A percentile compares a stretch with the other conserved stretches of the same genome.
phyloP scores from a whole-genome alignment of 1,139 yeast genomes.

The Yarrowia galli region DNA sequence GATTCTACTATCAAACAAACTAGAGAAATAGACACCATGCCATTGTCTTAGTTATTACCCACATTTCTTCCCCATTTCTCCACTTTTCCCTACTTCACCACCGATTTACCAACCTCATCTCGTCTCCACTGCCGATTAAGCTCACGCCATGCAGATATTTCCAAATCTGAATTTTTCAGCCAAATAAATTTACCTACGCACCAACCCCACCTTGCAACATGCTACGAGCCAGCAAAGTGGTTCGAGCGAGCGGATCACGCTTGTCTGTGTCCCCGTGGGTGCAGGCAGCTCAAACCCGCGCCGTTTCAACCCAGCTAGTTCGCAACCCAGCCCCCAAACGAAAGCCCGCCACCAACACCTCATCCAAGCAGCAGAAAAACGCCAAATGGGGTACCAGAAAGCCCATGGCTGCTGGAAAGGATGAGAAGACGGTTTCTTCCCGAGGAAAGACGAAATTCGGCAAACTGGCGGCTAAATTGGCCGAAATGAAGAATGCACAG shows the following conservation, averaged over 20 bases:
- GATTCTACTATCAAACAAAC: no score
- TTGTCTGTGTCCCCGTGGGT: background rate
- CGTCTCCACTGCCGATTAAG: background rate
- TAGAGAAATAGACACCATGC: no score
- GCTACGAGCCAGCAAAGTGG: slow-evolving; percentile 21
- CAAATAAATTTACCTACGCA: background rate
- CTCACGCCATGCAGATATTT: slow-evolving; percentile 3
- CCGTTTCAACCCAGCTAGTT: slow-evolving; percentile 5
- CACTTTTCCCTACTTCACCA: no score
- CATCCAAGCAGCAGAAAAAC: background rate
- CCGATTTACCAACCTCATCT: no score
- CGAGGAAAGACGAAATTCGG: slow-evolving; percentile 50
- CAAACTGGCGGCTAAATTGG: slow-evolving; percentile 50
- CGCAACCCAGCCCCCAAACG: background rate
- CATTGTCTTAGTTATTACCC: background rate
- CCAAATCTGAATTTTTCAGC: background rate
- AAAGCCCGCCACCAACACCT: background rate
- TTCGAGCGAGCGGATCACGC: background rate
- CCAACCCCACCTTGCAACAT: background rate
- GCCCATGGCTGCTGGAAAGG: background rate
- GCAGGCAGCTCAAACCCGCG: background rate
- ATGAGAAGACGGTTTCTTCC: no score
- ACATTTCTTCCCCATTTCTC: background rate
- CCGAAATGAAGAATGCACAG: background rate
- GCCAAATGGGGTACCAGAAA: background rate